Evolutionary conservation across 2,329 filamentous ascomycete species (phyloP).

Genomic region (Aspergillus pseudoglaucus): DNA sequence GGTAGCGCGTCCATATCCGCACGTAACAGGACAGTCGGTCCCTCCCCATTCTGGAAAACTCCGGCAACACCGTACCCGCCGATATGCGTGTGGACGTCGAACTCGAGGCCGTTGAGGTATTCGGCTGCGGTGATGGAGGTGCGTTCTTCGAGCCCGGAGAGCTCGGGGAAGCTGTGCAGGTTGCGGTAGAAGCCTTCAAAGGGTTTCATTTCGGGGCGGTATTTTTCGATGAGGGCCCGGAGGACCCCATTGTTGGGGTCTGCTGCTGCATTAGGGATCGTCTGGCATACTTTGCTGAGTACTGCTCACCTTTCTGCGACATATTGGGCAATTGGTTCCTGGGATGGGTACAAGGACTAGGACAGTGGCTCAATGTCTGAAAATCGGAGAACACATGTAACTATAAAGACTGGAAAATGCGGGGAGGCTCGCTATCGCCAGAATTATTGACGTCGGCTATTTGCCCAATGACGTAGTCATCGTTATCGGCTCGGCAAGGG

Average conservation of each 20-base stretch:
- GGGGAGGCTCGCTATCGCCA: too few species aligned
- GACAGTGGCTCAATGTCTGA: too few species aligned
- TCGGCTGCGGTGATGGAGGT: slow-evolving; percentile 43
- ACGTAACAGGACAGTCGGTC: slow-evolving; percentile 51
- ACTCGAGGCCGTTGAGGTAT: slow-evolving; percentile 34
- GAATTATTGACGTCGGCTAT: too few species aligned
- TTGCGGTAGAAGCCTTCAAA: slow-evolving; percentile 52
- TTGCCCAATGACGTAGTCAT: too few species aligned
- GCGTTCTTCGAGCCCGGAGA: slow-evolving; percentile 49
- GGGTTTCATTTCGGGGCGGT: slow-evolving; percentile 36
- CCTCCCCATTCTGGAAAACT: slow-evolving; percentile 50
- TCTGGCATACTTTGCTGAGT: too few species aligned
- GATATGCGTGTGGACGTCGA: slow-evolving; percentile 46
- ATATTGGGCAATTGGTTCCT: neutral
- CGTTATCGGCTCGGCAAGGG: too few species aligned
- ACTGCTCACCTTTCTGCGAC: neutral
- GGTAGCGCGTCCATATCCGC: slow-evolving; percentile 60
- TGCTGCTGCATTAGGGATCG: too few species aligned
- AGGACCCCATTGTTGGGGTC: neutral
- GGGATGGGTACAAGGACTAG: too few species aligned
- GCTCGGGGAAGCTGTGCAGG: slow-evolving; percentile 50
- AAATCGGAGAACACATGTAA: too few species aligned
- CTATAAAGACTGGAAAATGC: too few species aligned
- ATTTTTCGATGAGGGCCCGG: slow-evolving; percentile 20
- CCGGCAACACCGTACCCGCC: slow-evolving; percentile 55